Percentiles rank a stretch among this genome's conserved stretches.
phyloP scores from a whole-genome alignment of 352 stramenopile species.

The Peronospora farinosa region DNA sequence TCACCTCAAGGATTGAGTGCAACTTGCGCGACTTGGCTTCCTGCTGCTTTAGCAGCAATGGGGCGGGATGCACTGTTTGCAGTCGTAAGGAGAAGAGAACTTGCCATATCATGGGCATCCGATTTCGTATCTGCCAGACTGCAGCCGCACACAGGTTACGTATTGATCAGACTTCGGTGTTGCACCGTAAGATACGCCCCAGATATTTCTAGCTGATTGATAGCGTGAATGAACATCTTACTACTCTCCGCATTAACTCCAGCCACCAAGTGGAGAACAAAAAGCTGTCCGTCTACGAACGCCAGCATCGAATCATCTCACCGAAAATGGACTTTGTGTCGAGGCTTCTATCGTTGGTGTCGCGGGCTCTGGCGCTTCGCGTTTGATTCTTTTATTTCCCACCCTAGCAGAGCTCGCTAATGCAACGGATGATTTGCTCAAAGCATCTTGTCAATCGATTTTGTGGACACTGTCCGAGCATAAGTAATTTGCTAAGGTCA shows the following conservation, averaged over 20 bases:
- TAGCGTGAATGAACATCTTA: not conserved
- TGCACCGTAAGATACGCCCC: too few relatives aligned
- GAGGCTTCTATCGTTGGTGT: too few relatives aligned
- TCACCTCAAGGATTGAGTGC: slow-evolving; percentile 5
- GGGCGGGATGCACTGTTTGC: not conserved
- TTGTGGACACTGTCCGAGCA: too few relatives aligned
- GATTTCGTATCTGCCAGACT: not conserved
- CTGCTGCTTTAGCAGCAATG: not conserved
- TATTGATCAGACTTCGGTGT: too few relatives aligned
- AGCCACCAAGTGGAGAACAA: not conserved
- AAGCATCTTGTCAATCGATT: too few relatives aligned
- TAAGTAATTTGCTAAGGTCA: too few relatives aligned
- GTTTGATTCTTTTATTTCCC: too few relatives aligned
- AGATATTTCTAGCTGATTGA: not conserved
- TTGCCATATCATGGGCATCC: slow-evolving; percentile 7
- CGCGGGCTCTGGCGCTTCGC: not conserved
- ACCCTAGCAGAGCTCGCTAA: too few relatives aligned
- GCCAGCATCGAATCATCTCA: not conserved
- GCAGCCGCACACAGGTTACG: not conserved
- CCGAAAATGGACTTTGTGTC: too few relatives aligned
- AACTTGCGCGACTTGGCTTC: slow-evolving; percentile 9
- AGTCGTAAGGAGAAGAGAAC: not conserved
- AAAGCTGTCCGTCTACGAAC: not conserved
- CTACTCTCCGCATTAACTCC: not conserved
- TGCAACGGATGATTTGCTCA: too few relatives aligned